These are phyloP conservation scores for Termitomyces sp. DNA, from an alignment of 768 basidiomycete genomes.

Conservation along the genomic window DNA sequence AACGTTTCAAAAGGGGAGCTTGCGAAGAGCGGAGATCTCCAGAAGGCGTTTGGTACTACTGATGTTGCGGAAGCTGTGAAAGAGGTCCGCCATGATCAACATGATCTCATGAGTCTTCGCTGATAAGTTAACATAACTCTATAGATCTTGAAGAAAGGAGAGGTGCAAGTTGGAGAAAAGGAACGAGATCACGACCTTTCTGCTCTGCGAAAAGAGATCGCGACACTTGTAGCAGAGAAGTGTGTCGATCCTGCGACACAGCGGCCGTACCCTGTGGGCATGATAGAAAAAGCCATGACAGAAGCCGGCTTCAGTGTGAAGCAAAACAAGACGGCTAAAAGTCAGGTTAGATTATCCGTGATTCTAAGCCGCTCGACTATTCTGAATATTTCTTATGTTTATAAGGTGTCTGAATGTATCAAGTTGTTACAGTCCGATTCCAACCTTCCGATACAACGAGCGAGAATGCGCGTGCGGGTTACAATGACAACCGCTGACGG, in stretches of 20 bases:
- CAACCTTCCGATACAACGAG: conserved; percentile 89
- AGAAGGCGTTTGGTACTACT: conserved; percentile 86
- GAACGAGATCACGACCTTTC: conserved; percentile 90
- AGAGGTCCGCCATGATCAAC: conserved; percentile 49
- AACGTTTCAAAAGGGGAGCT: conserved; percentile 97
- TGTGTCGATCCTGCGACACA: conserved; percentile 92
- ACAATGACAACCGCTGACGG: conserved; percentile 66
- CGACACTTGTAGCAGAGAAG: conserved; percentile 91
- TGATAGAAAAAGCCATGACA: conserved; percentile 97
- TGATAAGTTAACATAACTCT: background rate
- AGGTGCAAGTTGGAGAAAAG: conserved; percentile 95
- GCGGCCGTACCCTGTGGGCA: conserved; percentile 86
- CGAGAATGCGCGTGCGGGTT: conserved; percentile 88
- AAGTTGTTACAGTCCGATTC: conserved; percentile 77
- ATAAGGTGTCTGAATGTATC: conserved; percentile 84
- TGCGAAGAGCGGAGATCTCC: conserved; percentile 83
- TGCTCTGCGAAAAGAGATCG: conserved; percentile 83
- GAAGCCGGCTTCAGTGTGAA: conserved; percentile 93
- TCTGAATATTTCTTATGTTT: background rate
- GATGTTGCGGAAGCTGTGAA: conserved; percentile 70
- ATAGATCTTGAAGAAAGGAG: conserved; percentile 93
- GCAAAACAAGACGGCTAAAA: conserved; percentile 87
- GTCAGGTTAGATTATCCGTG: conserved; percentile 55
- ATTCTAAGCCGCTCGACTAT: background rate
- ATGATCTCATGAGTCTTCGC: background rate